phyloP scores from a whole-genome alignment of 805 yeast genomes.

The Candida piceae region DNA sequence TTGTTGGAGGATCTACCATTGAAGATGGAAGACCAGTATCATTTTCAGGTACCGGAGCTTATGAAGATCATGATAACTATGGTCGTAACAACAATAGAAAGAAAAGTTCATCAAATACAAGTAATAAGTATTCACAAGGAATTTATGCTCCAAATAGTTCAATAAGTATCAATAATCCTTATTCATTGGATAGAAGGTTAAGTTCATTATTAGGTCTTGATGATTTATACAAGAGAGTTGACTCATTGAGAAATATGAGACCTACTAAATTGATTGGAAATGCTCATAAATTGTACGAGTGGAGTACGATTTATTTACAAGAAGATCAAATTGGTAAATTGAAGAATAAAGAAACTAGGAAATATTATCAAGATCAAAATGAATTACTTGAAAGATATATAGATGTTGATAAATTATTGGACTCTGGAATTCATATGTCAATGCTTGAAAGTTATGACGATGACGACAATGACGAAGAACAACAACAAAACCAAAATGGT shows the following conservation, averaged over 20 bases:
- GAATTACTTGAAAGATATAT: constrained; percentile 48
- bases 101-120: not conserved
- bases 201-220: constrained; percentile 19
- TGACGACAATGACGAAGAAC: constrained; percentile 16
- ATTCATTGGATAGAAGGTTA: constrained; percentile 16
- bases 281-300: constrained; percentile 32
- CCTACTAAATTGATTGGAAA: constrained; percentile 44
- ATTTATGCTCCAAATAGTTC: constrained; percentile 3
- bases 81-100: not conserved
- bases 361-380: constrained; percentile 56
- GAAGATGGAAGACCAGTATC: constrained; percentile 5
- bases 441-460: constrained; percentile 60
- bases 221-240: constrained; percentile 20
- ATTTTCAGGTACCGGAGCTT: constrained; percentile 4
- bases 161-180: constrained; percentile 15
- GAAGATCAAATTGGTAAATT: constrained; percentile 23
- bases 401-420: constrained; percentile 62
- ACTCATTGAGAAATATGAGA: constrained; percentile 38
- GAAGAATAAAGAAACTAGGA: constrained; percentile 27
- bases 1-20: not conserved
- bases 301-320: constrained; percentile 29
- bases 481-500: too few relatives aligned
- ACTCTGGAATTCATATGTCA: constrained; percentile 61
- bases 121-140: not conserved
- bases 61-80: not conserved